Evolutionary conservation across 2,329 filamentous ascomycete genomes (phyloP).

Genomic region (Epichloe gansuensis): DNA sequence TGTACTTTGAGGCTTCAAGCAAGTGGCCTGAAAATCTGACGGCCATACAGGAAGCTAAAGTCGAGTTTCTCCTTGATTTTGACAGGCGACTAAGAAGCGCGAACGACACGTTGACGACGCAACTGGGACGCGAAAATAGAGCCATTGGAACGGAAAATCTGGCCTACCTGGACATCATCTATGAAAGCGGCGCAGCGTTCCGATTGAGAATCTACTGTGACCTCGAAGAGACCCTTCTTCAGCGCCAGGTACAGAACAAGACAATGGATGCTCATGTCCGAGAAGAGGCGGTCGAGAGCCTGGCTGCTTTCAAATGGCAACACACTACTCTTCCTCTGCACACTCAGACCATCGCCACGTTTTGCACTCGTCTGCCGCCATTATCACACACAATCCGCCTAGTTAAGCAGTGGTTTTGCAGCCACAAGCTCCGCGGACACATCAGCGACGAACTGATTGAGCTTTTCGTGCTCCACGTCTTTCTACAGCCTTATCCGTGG

Average conservation of each 20-base stretch:
- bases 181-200: conserved; percentile 61
- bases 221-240: conserved; percentile 68
- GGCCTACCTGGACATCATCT: conserved; percentile 70
- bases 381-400: conserved; percentile 75
- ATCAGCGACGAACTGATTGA: conserved; percentile 74
- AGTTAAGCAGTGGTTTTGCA: conserved; percentile 79
- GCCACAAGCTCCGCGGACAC: conserved; percentile 67
- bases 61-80: conserved; percentile 75
- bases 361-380: conserved; percentile 67
- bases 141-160: conserved; percentile 59
- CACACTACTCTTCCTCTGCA: conserved; percentile 66
- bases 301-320: conserved; percentile 58
- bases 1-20: conserved; percentile 87
- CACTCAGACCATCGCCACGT: conserved; percentile 67
- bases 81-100: conserved; percentile 54
- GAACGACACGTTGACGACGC: conserved; percentile 49
- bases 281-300: conserved; percentile 55
- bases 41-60: conserved; percentile 87
- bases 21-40: conserved; percentile 88
- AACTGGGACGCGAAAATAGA: conserved; percentile 71
- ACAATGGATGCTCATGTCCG: conserved; percentile 50
- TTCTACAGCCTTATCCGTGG: conserved; percentile 76
- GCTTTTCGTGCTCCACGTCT: conserved; percentile 64
- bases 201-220: conserved; percentile 83
- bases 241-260: conserved; percentile 67